Percentiles rank a stretch among this genome's conserved stretches.
Conservation (phyloP, 805 yeast species). For the Cyberlindnera xylosilytica region DNA sequence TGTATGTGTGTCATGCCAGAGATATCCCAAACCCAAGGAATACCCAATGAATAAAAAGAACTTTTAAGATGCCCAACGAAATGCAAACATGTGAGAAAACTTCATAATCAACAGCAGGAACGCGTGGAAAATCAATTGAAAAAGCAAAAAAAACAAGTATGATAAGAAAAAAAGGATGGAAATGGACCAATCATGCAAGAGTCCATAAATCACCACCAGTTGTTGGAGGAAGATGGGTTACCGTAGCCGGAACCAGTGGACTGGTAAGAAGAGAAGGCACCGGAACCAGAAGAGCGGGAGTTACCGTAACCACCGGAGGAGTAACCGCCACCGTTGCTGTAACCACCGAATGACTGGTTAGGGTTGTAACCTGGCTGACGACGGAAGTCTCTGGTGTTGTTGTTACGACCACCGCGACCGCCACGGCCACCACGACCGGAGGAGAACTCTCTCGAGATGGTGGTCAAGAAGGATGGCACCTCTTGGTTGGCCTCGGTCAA, state of each 20-base stretch:
- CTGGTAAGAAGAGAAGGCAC: conserved; percentile 20
- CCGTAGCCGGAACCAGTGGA: conserved; percentile 17
- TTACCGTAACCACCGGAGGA: conserved; percentile 14
- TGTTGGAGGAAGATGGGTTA: conserved; percentile 6
- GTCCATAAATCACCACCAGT: conserved; percentile 5
- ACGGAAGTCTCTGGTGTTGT: conserved; percentile 50
- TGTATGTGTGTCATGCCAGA: conserved; percentile 11
- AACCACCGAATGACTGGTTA: conserved; percentile 18
- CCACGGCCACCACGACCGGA: conserved; percentile 56
- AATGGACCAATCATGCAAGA: not conserved
- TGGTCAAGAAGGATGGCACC: conserved; percentile 83
- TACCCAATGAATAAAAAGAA: conserved; percentile 9
- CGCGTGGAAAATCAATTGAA: conserved; percentile 5
- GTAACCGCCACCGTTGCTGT: conserved; percentile 11
- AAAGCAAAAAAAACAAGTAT: conserved; percentile 1
- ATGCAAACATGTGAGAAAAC: conserved; percentile 16
- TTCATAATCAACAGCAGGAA: conserved; percentile 14
- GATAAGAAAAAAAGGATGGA: conserved; percentile 1
- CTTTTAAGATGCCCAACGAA: conserved; percentile 15
- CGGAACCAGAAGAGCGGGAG: conserved; percentile 14
- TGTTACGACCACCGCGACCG: conserved; percentile 40
- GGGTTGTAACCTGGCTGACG: conserved; percentile 29
- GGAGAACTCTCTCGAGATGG: conserved; percentile 73
- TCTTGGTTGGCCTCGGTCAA: conserved; percentile 97
- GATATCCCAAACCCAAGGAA: conserved; percentile 6